Conservation (phyloP, 2,329 filamentous ascomycete genomes). For the Cercospora berteroae region DNA sequence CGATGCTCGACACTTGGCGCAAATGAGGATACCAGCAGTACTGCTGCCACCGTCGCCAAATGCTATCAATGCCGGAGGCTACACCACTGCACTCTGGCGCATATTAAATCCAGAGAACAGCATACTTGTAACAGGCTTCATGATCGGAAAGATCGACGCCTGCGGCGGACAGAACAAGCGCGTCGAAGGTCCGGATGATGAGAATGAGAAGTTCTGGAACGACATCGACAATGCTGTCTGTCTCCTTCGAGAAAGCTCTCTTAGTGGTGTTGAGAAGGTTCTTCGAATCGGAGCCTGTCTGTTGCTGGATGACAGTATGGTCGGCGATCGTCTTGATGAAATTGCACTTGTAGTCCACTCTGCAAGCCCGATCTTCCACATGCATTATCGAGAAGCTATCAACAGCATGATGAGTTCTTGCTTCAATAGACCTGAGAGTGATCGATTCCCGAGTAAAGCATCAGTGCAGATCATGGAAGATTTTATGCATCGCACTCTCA, state of each 20-base stretch:
- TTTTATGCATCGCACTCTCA: not conserved
- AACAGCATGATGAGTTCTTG: not conserved
- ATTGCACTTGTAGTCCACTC: not conserved
- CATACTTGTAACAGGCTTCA: not conserved
- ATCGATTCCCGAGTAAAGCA: not conserved
- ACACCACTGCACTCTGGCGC: not conserved
- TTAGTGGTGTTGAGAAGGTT: not conserved
- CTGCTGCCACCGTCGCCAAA: not conserved
- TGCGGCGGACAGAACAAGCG: not conserved
- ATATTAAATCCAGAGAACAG: not conserved
- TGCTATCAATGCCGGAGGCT: not conserved
- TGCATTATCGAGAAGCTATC: not conserved
- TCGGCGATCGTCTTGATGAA: not conserved
- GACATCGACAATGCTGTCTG: not conserved
- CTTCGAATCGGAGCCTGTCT: not conserved
- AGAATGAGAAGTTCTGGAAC: not conserved
- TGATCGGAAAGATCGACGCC: not conserved
- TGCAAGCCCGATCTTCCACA: not conserved
- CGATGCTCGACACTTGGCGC: not conserved
- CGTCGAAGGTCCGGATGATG: not conserved
- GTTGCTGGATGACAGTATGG: not conserved
- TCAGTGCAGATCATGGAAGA: not conserved
- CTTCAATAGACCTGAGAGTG: not conserved
- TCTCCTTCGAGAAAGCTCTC: not conserved
- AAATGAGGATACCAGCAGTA: not conserved